Base-by-base conservation (phyloP, 345 rosid species). In the Capsella bursapastoris region DNA sequence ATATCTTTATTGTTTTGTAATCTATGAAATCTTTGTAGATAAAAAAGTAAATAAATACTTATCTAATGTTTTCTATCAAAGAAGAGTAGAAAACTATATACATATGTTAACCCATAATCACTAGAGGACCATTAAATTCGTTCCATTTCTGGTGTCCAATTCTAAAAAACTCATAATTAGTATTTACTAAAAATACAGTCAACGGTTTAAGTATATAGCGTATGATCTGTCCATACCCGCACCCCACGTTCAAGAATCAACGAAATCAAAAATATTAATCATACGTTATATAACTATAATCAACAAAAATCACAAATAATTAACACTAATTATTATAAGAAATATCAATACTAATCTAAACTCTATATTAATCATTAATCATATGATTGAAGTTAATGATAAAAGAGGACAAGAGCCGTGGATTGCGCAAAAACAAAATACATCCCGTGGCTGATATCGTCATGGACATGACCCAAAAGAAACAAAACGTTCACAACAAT, bases 401-500 rank as follows among this genome's bases (percentile, higher is more conserved):
- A 56, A 14, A 35, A 44, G 25, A 69, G 45, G 64, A 64, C 50
- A 73, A 29, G 14, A 64, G 29, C 69, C 71, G 5, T 28, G 35
- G 18, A 40, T 61, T 40, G 31, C 10, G 48, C 13, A 18, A 60
- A 2, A 27, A 13, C 11, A 18, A n/a, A 8, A 37, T 60, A 6
- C 7, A 15, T 15, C 14, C 66, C 12, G 12, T 61, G 58, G 34
- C 68, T 40, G 68, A 55, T 66, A 16, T 43, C 78, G 67, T 74
- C 73, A 74, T 67, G 18, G 62, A 66, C 28, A 68, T 32, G 25
- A 37, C 40, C 1, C 40, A 58, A 34, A 31, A 75, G 49, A 60
- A 71, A 22, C 25, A 22, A 22, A 68, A 75, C 50, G 70, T 27
- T 62, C 70, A 75, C 51, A 53, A 25, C 64, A 68, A 68, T 75